phyloP scores from a whole-genome alignment of 83 land plant species.

The Thuja plicata region DNA sequence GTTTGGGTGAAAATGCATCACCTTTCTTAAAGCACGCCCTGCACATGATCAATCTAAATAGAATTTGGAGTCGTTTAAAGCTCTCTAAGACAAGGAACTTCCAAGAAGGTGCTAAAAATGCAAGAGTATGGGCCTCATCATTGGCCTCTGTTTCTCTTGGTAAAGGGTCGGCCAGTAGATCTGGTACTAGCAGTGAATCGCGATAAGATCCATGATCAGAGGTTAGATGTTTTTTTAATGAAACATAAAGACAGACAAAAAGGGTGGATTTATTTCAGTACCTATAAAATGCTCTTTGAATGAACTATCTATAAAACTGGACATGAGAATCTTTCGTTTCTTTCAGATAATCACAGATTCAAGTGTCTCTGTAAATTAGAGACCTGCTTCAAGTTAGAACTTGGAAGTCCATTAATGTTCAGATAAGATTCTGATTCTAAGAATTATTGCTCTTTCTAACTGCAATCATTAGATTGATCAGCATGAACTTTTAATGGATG shows the following conservation, averaged over 20 bases:
- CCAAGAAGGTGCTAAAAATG: slow-evolving; percentile 52
- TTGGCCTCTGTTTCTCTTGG: slow-evolving; percentile 71
- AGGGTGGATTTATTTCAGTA: slow-evolving; percentile 8
- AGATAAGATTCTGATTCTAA: slow-evolving; percentile 5
- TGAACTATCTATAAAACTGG: neutral
- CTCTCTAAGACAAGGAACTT: slow-evolving; percentile 53
- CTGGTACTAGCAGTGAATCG: slow-evolving; percentile 10
- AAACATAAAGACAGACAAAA: slow-evolving; percentile 1
- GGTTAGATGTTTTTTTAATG: neutral
- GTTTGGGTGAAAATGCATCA: slow-evolving; percentile 38
- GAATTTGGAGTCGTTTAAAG: slow-evolving; percentile 44
- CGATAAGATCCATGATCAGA: neutral
- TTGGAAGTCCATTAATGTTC: slow-evolving; percentile 8
- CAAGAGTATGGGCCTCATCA: slow-evolving; percentile 55
- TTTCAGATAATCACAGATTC: neutral
- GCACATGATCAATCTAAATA: slow-evolving; percentile 38
- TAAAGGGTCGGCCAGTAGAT: slow-evolving; percentile 16
- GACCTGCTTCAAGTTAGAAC: neutral
- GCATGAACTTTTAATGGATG: neutral
- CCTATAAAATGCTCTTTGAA: slow-evolving; percentile 9
- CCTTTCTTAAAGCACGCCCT: slow-evolving; percentile 38
- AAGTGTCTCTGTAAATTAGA: slow-evolving; percentile 9
- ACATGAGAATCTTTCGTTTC: neutral
- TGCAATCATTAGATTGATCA: slow-evolving; percentile 3
- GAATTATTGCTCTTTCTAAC: neutral